Percentiles rank a stretch among this genome's conserved stretches.
These are phyloP conservation scores for Hyaloscypha hepaticicola DNA, from an alignment of 495 filamentous ascomycete species.

Conservation along the genomic window DNA sequence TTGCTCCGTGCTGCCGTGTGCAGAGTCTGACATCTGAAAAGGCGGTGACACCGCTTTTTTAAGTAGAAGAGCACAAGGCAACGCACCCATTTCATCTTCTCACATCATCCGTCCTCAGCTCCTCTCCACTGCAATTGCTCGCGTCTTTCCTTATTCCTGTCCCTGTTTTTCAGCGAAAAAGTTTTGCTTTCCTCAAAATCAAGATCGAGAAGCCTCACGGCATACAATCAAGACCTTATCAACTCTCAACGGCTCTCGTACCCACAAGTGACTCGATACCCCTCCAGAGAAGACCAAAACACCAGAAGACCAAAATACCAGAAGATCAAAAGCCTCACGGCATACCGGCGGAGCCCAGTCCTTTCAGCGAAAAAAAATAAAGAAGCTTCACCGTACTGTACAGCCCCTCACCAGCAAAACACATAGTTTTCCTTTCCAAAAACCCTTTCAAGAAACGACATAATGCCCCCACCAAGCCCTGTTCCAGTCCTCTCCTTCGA, in stretches of 20 bases:
- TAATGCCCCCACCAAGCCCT: background rate
- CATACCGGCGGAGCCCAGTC: background rate
- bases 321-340: background rate
- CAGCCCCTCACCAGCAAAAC: background rate
- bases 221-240: background rate
- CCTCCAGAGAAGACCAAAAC: background rate
- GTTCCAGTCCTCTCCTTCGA: conserved; percentile 15
- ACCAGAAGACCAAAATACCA: background rate
- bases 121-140: background rate
- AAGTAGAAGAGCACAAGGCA: background rate
- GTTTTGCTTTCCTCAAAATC: background rate
- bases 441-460: background rate
- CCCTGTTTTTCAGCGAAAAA: background rate
- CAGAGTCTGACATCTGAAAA: conserved; percentile 8
- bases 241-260: background rate
- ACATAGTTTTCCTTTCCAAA: background rate
- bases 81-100: background rate
- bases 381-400: background rate
- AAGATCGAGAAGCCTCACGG: background rate
- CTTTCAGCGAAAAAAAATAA: background rate
- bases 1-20: conserved; percentile 4
- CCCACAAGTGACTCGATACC: background rate
- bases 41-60: conserved; percentile 10
- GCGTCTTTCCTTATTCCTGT: background rate
- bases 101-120: conserved; percentile 1